These are phyloP conservation scores for Rhodamnia rubescens DNA, from an alignment of 345 rosid genomes.

Conservation along the genomic window DNA sequence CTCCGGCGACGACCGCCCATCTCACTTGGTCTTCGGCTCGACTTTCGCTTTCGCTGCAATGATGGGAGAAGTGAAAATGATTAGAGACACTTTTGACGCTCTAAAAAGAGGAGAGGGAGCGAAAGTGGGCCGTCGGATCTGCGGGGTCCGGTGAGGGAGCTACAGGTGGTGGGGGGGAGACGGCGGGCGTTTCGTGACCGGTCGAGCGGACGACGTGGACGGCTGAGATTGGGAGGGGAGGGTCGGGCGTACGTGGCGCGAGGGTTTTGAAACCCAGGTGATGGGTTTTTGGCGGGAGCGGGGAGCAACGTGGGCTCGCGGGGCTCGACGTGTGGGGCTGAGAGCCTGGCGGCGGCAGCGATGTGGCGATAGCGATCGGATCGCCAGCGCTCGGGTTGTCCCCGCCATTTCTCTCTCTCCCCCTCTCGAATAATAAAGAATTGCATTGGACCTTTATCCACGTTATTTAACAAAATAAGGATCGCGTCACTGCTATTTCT, in stretches of 20 bases:
- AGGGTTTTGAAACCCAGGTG: not conserved
- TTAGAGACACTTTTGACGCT: not conserved
- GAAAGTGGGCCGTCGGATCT: not conserved
- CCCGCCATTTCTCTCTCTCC: not conserved
- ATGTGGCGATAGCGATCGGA: not conserved
- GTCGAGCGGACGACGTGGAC: not conserved
- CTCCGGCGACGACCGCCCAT: not conserved
- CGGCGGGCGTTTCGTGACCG: not conserved
- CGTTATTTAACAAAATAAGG: not conserved
- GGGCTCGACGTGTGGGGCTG: not conserved
- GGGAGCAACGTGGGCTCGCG: not conserved
- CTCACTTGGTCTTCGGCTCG: not conserved
- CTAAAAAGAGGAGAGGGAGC: not conserved
- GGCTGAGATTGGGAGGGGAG: not conserved
- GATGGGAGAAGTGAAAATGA: not conserved
- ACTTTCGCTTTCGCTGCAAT: not conserved
- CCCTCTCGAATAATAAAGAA: not conserved
- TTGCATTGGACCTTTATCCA: not conserved
- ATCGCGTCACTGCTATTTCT: not conserved
- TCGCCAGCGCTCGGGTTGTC: not conserved
- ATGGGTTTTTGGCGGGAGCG: not conserved
- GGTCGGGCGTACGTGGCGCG: not conserved
- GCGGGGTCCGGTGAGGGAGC: not conserved
- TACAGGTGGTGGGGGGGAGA: not conserved
- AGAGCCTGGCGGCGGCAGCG: not conserved